These are phyloP conservation scores for Mortierella alpina DNA, from an alignment of 192 early-diverging fungal genomes.

Conservation along the genomic window DNA sequence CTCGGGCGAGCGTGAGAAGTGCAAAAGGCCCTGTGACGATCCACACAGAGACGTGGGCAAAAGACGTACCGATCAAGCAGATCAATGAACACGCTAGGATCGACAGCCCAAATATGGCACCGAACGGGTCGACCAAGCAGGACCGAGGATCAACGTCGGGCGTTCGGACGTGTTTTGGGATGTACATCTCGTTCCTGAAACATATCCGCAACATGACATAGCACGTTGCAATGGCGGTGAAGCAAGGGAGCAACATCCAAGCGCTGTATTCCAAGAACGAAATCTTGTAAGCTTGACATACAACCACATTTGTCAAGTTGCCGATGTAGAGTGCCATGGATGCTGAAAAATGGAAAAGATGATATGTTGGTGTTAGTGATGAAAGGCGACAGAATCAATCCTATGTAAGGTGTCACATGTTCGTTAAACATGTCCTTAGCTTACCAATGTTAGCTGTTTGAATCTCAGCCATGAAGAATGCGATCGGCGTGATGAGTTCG, in stretches of 20 bases:
- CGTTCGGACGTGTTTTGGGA: constrained; percentile 56
- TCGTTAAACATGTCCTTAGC: background rate
- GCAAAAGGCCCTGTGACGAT: constrained; percentile 84
- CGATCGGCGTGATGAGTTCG: constrained; percentile 65
- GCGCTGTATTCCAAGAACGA: constrained; percentile 81
- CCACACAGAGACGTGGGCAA: constrained; percentile 80
- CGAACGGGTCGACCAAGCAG: constrained; percentile 64
- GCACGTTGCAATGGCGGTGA: constrained; percentile 63
- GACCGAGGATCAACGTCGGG: constrained; percentile 62
- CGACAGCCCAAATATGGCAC: constrained; percentile 71
- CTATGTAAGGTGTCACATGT: background rate
- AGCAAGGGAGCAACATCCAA: constrained; percentile 85
- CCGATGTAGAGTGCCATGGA: constrained; percentile 90
- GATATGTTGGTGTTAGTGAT: background rate
- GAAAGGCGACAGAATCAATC: background rate
- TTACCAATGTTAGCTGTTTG: constrained; percentile 78
- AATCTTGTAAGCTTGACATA: constrained; percentile 80
- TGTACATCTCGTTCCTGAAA: constrained; percentile 60
- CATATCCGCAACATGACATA: constrained; percentile 65
- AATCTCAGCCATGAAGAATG: constrained; percentile 84
- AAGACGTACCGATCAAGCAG: constrained; percentile 74
- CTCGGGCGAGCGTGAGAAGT: constrained; percentile 65
- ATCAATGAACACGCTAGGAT: constrained; percentile 69
- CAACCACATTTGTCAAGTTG: constrained; percentile 90
- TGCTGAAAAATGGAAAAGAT: constrained; percentile 48